Percentiles rank a stretch among this genome's conserved stretches.
Evolutionary conservation across 805 yeast species (phyloP).

Genomic region (Candida manassasensis): DNA sequence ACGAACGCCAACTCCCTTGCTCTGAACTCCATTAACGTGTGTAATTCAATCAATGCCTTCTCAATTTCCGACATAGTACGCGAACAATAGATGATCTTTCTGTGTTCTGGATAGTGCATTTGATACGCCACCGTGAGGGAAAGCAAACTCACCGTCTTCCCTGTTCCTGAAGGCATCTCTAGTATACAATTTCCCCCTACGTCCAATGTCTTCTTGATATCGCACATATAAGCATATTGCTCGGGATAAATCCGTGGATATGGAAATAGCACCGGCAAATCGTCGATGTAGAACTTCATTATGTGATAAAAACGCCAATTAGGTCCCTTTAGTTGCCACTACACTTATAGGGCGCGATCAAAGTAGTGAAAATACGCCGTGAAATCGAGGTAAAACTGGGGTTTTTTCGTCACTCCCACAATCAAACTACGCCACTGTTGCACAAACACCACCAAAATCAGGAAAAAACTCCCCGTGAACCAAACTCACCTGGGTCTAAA

Average conservation of each 20-base stretch:
- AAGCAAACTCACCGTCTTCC: slow-evolving; percentile 88
- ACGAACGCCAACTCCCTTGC: slow-evolving; percentile 74
- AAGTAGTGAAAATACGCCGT: no score
- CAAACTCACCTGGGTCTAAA: no score
- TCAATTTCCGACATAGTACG: slow-evolving; percentile 99
- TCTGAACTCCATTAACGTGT: slow-evolving; percentile 82
- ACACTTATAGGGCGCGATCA: no score
- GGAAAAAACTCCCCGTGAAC: no score
- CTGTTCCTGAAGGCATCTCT: slow-evolving; percentile 99
- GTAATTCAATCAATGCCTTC: slow-evolving; percentile 89
- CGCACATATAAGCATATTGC: slow-evolving; percentile 97
- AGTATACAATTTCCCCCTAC: slow-evolving; percentile 94
- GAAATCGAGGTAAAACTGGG: no score
- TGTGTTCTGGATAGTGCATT: slow-evolving; percentile 88
- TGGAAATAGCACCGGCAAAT: slow-evolving; percentile 91
- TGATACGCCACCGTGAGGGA: slow-evolving; percentile 95
- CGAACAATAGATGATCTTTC: slow-evolving; percentile 93
- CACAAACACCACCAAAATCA: no score
- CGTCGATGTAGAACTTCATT: slow-evolving; percentile 86
- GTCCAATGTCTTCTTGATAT: slow-evolving; percentile 87
- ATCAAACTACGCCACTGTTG: no score
- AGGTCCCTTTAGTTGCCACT: not conserved
- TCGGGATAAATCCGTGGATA: slow-evolving; percentile 97
- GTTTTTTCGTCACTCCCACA: no score
- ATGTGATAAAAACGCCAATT: not conserved